These are phyloP conservation scores for Penicillium thymicola DNA, from an alignment of 2,329 filamentous ascomycete genomes.

Conservation along the genomic window DNA sequence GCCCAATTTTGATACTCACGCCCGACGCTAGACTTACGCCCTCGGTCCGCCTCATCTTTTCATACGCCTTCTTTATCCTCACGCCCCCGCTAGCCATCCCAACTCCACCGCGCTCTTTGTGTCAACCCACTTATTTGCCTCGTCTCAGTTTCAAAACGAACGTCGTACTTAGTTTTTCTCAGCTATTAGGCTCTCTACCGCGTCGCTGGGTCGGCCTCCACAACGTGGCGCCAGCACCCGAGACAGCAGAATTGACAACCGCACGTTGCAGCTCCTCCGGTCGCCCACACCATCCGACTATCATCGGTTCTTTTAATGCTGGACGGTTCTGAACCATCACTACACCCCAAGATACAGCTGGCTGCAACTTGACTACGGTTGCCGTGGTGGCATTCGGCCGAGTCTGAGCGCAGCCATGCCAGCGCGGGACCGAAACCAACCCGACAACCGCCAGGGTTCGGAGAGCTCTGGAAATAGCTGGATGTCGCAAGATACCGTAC, in stretches of 20 bases:
- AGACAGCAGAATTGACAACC: slow-evolving; percentile 7
- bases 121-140: not conserved
- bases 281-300: slow-evolving; percentile 6
- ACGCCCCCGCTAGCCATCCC: slow-evolving; percentile 1
- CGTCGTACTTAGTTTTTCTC: not conserved
- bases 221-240: slow-evolving; percentile 9
- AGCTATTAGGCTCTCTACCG: not conserved
- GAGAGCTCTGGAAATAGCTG: slow-evolving; percentile 40
- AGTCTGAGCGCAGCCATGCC: slow-evolving; percentile 31
- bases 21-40: not conserved
- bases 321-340: slow-evolving; percentile 4
- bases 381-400: slow-evolving; percentile 18
- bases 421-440: slow-evolving; percentile 31
- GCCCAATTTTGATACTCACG: not conserved
- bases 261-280: slow-evolving; percentile 6
- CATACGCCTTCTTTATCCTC: not conserved
- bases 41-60: not conserved
- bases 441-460: slow-evolving; percentile 40
- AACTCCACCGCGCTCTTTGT: slow-evolving; percentile 2
- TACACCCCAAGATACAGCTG: slow-evolving; percentile 15
- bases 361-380: slow-evolving; percentile 23
- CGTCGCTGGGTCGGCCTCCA: slow-evolving; percentile 10
- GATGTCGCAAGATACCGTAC: slow-evolving; percentile 41
- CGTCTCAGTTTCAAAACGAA: not conserved
- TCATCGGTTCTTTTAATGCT: slow-evolving; percentile 24